phyloP scores from a whole-genome alignment of 1,284 basidiomycete genomes.

The Puccinia hordei region DNA sequence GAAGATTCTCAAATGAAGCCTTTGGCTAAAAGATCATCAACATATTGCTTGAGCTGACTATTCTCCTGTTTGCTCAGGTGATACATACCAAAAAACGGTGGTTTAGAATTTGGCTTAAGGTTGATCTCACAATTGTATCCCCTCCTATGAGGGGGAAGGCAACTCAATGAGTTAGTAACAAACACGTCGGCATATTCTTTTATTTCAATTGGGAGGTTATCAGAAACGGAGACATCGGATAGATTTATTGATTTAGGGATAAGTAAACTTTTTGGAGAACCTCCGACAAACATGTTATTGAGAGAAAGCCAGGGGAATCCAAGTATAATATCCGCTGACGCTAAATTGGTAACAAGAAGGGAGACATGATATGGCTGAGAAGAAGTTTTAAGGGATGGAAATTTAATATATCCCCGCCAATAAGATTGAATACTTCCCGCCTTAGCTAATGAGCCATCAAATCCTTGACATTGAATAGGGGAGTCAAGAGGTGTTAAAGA shows the following conservation, averaged over 20 bases:
- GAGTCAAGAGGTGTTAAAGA: not conserved
- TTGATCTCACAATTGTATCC: not conserved
- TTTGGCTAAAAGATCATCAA: not conserved
- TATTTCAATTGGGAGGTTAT: no score
- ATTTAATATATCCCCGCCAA: not conserved
- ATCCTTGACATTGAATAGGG: not conserved
- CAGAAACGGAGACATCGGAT: no score
- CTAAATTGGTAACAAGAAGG: not conserved
- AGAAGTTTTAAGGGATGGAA: not conserved
- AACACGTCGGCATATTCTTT: not conserved
- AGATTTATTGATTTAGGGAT: no score
- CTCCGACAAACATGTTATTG: not conserved
- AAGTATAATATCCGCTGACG: not conserved
- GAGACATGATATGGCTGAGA: no score
- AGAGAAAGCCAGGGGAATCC: constrained; percentile 27
- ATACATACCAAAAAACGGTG: constrained; percentile 5
- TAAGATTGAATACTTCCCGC: not conserved
- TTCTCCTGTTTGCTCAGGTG: not conserved
- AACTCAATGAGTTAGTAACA: not conserved
- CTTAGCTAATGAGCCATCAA: not conserved
- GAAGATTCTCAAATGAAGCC: constrained; percentile 24
- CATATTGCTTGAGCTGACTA: not conserved
- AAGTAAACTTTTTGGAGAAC: not conserved
- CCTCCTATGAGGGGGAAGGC: not conserved
- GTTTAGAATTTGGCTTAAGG: not conserved